Base-by-base conservation (phyloP, 352 stramenopile species). In the Phytophthora pisi region DNA sequence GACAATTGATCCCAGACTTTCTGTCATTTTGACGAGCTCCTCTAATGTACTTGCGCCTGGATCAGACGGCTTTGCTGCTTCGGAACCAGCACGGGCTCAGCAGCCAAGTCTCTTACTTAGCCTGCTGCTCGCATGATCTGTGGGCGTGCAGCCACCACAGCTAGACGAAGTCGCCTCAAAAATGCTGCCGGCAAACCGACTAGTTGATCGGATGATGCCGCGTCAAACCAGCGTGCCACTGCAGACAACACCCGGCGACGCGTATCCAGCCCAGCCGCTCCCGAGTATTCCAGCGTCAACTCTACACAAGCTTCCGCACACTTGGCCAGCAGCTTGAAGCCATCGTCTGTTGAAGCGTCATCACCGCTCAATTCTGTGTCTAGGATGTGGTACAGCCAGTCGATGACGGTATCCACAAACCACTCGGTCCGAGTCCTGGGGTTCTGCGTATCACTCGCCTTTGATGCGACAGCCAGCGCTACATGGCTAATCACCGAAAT, bases 81-180 rank as follows among this genome's bases (percentile, higher is more conserved):
- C 3, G 26, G 26, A 28, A 28, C 26, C 20, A 20, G 20, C 20
- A 20, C 20, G 20, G 20, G 20, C 20, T 20, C 20, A 20, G 20
- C 20, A 20, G 20, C 20, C 30, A 34, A 34, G 30, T 34, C 7
- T 34, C 30, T 20, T 20, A 20, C 20, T 42, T 42, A 42, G 36
- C n/a, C 16, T 54, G 23, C 3, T 6, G 1, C 5, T 24, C 31
- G 53, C 11, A 49, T 6, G 18, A 60, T n/a, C 5, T 61, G 50
- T 4, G 68, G 67, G n/a, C 64, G 58, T 51, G 71, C 56, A 34
- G 57, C 64, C 4, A 82, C 57, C 8, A 82, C 64, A 9, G 68
- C 71, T 26, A 66, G 47, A 2, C 74, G 71, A 57, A 82, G 61
- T 30, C 45, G 61, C 20, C 74, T 67, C 42, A 82, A 63, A 46